These are phyloP conservation scores for Begonia peltatifolia DNA, from an alignment of 306 rosid species.

Conservation along the genomic window DNA sequence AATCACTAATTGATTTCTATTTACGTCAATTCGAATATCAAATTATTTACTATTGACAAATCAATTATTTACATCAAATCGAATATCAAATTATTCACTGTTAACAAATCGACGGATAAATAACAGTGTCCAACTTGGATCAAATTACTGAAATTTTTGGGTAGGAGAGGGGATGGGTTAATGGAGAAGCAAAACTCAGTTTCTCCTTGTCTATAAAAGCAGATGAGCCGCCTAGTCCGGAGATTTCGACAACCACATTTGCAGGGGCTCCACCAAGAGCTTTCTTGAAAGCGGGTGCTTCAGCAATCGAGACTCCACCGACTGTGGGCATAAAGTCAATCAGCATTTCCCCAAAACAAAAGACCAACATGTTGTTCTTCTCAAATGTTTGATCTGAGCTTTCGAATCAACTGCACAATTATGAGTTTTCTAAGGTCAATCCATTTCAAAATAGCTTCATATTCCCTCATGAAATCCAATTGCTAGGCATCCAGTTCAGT, in stretches of 20 bases:
- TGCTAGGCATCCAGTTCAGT: too few relatives aligned
- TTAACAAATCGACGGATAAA: too few relatives aligned
- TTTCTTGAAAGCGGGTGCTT: slow-evolving; percentile 83
- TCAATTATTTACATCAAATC: too few relatives aligned
- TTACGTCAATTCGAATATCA: too few relatives aligned
- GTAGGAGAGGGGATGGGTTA: too few relatives aligned
- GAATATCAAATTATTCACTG: too few relatives aligned
- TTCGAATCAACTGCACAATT: slow-evolving; percentile 23
- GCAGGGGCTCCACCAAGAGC: slow-evolving; percentile 99
- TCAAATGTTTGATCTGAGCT: slow-evolving; percentile 4
- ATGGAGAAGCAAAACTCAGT: not conserved
- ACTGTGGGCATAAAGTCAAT: slow-evolving; percentile 70
- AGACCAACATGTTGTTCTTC: slow-evolving; percentile 32
- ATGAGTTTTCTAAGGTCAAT: slow-evolving; percentile 12
- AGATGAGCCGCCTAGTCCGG: slow-evolving; percentile 69
- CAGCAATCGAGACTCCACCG: slow-evolving; percentile 81
- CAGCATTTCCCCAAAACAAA: slow-evolving; percentile 53
- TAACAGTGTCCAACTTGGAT: too few relatives aligned
- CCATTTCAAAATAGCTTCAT: too few relatives aligned
- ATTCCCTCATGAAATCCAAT: too few relatives aligned
- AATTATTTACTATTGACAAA: too few relatives aligned
- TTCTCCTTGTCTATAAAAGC: slow-evolving; percentile 81
- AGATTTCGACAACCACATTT: slow-evolving; percentile 78
- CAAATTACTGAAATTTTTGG: too few relatives aligned
- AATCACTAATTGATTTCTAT: too few relatives aligned